Conservation (phyloP, 768 basidiomycete genomes). For the Sutorius australiensis region DNA sequence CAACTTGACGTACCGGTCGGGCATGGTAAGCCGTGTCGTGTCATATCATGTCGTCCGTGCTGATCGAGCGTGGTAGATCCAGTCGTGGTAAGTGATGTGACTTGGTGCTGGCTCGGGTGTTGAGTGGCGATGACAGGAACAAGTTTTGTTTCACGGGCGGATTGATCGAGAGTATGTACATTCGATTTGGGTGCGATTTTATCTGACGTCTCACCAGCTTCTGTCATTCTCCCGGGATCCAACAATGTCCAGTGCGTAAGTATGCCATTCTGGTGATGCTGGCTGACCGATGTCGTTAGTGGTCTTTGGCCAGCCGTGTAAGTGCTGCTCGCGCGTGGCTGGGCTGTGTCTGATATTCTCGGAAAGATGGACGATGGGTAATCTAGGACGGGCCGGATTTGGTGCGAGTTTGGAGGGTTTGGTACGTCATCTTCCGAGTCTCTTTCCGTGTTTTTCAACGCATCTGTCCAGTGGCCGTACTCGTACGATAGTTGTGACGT, state of each 20-base stretch:
- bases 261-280: neutral
- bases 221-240: conserved; percentile 41
- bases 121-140: conserved; percentile 37
- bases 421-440: conserved; percentile 38
- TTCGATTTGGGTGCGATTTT: neutral
- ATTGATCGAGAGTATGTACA: conserved; percentile 46
- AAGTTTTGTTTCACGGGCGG: conserved; percentile 84
- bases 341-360: conserved; percentile 5
- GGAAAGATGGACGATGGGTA: conserved; percentile 53
- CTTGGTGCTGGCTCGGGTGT: neutral
- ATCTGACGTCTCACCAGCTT: conserved; percentile 23
- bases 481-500: conserved; percentile 66
- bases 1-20: conserved; percentile 44
- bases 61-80: conserved; percentile 28
- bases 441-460: neutral
- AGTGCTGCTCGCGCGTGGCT: conserved; percentile 6
- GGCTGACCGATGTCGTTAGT: conserved; percentile 20
- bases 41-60: conserved; percentile 15
- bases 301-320: conserved; percentile 50
- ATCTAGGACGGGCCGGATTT: conserved; percentile 49
- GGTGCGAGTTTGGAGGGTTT: conserved; percentile 59
- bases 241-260: conserved; percentile 34
- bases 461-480: conserved; percentile 44
- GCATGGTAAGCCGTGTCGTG: conserved; percentile 27
- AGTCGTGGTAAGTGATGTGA: conserved; percentile 24